phyloP scores from a whole-genome alignment of 495 filamentous ascomycete species.

The Podospora pseudocomata region DNA sequence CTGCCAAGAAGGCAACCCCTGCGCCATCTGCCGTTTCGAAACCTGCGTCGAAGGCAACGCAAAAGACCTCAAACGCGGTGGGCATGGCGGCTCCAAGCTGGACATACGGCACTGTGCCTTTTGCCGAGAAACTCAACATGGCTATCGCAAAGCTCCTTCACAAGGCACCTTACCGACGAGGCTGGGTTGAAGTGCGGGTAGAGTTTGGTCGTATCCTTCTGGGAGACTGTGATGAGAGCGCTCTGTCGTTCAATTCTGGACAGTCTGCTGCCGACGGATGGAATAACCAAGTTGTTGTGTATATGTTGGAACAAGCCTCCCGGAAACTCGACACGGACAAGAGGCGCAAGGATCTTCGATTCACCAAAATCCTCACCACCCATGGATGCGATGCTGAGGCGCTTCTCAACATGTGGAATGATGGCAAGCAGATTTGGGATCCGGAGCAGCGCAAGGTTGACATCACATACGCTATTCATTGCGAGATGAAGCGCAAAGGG shows the following conservation, averaged over 20 bases:
- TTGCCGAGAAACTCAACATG: slow-evolving; percentile 15
- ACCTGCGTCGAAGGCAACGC: not conserved
- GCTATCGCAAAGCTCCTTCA: slow-evolving; percentile 15
- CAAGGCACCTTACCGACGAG: slow-evolving; percentile 24
- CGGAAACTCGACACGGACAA: slow-evolving; percentile 3
- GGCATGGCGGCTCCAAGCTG: not conserved
- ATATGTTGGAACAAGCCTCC: slow-evolving; percentile 18
- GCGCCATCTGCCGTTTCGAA: not conserved
- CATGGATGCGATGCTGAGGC: slow-evolving; percentile 35
- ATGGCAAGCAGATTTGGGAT: slow-evolving; percentile 22
- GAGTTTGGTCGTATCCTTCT: slow-evolving; percentile 45
- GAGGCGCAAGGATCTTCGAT: slow-evolving; percentile 24
- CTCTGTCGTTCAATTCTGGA: slow-evolving; percentile 22
- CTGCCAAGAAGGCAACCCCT: not conserved
- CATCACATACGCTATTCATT: slow-evolving; percentile 53
- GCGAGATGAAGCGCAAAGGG: slow-evolving; percentile 22
- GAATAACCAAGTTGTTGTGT: slow-evolving; percentile 22
- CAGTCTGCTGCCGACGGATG: slow-evolving; percentile 17
- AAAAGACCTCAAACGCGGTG: not conserved
- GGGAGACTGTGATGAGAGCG: slow-evolving; percentile 14
- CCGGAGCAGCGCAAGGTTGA: slow-evolving; percentile 15
- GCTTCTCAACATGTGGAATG: slow-evolving; percentile 30
- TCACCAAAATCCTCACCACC: slow-evolving; percentile 43
- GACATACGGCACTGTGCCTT: not conserved
- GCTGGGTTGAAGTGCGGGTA: slow-evolving; percentile 36